Evolutionary conservation across 306 rosid species (phyloP).

Genomic region (Prunus salicina): DNA sequence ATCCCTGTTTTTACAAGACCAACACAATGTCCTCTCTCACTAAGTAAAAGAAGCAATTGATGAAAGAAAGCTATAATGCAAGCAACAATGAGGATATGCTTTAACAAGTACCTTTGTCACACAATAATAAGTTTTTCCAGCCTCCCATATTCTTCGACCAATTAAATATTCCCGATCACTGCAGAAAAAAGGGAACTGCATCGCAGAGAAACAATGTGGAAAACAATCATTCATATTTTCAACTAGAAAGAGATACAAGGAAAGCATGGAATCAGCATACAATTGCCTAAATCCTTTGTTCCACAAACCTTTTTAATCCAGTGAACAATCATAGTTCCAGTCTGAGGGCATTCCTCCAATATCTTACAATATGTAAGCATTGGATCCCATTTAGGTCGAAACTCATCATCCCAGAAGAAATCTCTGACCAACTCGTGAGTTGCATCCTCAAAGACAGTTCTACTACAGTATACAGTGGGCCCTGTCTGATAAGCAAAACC

Average conservation of each 20-base stretch:
- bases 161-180: slow-evolving; percentile 96
- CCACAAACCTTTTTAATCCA: slow-evolving; percentile 93
- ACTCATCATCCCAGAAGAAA: slow-evolving; percentile 99
- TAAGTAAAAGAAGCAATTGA: slow-evolving; percentile 14
- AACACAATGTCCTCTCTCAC: background rate
- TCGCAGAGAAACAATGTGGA: slow-evolving; percentile 18
- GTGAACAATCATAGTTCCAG: slow-evolving; percentile 77
- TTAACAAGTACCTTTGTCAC: slow-evolving; percentile 75
- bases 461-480: slow-evolving; percentile 80
- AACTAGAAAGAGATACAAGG: background rate
- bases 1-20: background rate
- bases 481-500: slow-evolving; percentile 62
- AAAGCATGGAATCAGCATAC: background rate
- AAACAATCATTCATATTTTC: slow-evolving; percentile 23
- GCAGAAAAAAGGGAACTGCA: slow-evolving; percentile 98
- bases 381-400: slow-evolving; percentile 93
- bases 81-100: slow-evolving; percentile 6
- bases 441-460: slow-evolving; percentile 92
- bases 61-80: slow-evolving; percentile 12
- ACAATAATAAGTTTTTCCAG: slow-evolving; percentile 81
- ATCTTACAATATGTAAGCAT: slow-evolving; percentile 74
- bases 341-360: slow-evolving; percentile 76
- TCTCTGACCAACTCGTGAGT: slow-evolving; percentile 93
- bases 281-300: slow-evolving; percentile 12
- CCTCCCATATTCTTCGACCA: slow-evolving; percentile 98